Evolutionary conservation across 164 flowering plant genomes (phyloP), one percentile per base, ranked within the genome.

Genomic region (Kalanchoe fedtschenkoi): DNA sequence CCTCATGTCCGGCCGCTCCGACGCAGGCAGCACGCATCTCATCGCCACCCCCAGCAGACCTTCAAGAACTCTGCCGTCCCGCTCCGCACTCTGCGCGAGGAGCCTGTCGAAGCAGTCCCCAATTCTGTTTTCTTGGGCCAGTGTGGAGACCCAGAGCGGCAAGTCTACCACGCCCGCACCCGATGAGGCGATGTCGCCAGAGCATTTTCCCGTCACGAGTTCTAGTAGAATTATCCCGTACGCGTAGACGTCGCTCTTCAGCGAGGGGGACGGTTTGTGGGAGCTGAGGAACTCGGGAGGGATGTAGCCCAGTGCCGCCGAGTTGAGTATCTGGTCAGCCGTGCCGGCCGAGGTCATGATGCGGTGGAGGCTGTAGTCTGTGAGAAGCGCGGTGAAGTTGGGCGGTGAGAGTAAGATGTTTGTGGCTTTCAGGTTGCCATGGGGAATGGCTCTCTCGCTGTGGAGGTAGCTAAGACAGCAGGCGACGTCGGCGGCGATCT

Each of bases 261-360:
- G 62, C 2, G 91, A 86, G 11, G 91, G 91, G 71, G 77, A 77
- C 13, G 89, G 91, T 71, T 78, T 84, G 33, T 81, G 78, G 43
- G 89, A 76, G 73, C 76, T 80, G 19, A 83, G 81, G 68, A 88
- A 82, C 63, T 88, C 96, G 21, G 96, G 96, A 1, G 96, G 85
- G 22, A 79, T 70, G 62, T 86, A 86, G 16, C 89, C 89, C n/a
- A 86, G 85, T 4, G 84, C 88, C 54, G 85, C 84, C 35, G 96
- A 77, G 76, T 78, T 77, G 16, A 88, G 69, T 17, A 86, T 82
- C 70, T 86, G 96, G 57, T 83, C 89, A 5, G 85, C 72, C 35
- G 84, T 84, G 62, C 89, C 96, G n/a, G 75, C 74, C 19, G 86
- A 63, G 34, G 84, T 83, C 77, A 88, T 65, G n/a, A 84, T 56